Base-by-base conservation (phyloP, 2,329 filamentous ascomycete species). In the Stagonosporopsis chrysanthemi region DNA sequence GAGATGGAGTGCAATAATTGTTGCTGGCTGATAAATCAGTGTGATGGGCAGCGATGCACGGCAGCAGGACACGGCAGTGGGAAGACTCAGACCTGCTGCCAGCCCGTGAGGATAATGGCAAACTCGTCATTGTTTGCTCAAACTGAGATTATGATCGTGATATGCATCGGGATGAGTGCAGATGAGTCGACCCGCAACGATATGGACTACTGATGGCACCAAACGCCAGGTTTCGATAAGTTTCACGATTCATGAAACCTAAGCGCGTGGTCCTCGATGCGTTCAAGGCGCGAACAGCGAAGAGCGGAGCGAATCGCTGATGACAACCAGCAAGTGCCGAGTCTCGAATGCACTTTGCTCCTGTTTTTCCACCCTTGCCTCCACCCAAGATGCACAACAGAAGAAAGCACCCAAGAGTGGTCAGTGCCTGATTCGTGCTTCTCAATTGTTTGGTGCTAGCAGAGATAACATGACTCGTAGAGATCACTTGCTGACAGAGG, bases 401-500 rank as follows among this genome's bases (percentile, higher is more conserved):
- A 51, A 31, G 31, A 14, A 43, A 33, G 24, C 24, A 28, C 33
- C 15, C 38, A 42, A 40, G 15, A 24, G 42, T 26, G 12, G 17
- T 7, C 14, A 14, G n/a, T 6, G 39, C 50, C 19, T 53, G 55
- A 57, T 11, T 39, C 36, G 9, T 17, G 36, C 36, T 7, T 12
- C 11, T 57, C 54, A 19, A 36, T 26, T 8, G 1, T 26, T 26
- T 26, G 5, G 24, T 31, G 14, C 47, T 24, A n/a, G 24, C 31
- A 48, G 31, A 15, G 3, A 5, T 39, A 23, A 29, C 22, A 29
- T 57, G 54, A 57, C 54, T 57, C 48, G 48, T 19, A 26, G 15
- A 33, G 42, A 29, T 47, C 36, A 43, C 33, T 35, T 52, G 46
- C 50, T 54, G 50, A 54, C 50, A 50, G 53, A 54, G 24, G 17